Evolutionary conservation across 768 basidiomycete genomes (phyloP).

Genomic region (Strobilomyces confusus): DNA sequence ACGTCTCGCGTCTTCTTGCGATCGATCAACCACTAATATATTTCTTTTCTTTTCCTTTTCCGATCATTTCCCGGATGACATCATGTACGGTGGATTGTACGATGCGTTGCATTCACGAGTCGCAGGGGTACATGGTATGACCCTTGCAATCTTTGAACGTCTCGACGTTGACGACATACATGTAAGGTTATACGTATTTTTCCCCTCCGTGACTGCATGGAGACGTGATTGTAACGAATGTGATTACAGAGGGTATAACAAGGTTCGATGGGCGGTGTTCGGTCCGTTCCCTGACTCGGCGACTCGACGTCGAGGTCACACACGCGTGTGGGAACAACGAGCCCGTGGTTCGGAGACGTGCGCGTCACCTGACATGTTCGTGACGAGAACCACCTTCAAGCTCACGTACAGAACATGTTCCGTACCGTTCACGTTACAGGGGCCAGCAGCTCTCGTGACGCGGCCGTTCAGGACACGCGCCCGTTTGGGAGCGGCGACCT

Average conservation of each 20-base stretch:
- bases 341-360: background rate
- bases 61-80: background rate
- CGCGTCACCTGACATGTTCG: too few relatives aligned
- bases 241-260: background rate
- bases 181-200: slow-evolving; percentile 2
- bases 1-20: background rate
- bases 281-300: too few relatives aligned
- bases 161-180: background rate
- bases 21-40: background rate
- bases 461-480: too few relatives aligned
- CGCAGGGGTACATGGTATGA: background rate
- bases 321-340: background rate
- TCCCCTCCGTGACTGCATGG: background rate
- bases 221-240: background rate
- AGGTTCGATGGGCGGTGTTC: too few relatives aligned
- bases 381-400: too few relatives aligned
- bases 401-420: too few relatives aligned
- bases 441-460: too few relatives aligned
- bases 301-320: background rate
- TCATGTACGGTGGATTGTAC: slow-evolving; percentile 1
- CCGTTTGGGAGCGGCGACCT: too few relatives aligned
- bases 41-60: background rate
- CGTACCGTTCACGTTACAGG: too few relatives aligned
- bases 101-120: background rate
- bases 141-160: background rate